Evolutionary conservation across 2,329 filamentous ascomycete species (phyloP).

Genomic region (Ascochyta lentis): DNA sequence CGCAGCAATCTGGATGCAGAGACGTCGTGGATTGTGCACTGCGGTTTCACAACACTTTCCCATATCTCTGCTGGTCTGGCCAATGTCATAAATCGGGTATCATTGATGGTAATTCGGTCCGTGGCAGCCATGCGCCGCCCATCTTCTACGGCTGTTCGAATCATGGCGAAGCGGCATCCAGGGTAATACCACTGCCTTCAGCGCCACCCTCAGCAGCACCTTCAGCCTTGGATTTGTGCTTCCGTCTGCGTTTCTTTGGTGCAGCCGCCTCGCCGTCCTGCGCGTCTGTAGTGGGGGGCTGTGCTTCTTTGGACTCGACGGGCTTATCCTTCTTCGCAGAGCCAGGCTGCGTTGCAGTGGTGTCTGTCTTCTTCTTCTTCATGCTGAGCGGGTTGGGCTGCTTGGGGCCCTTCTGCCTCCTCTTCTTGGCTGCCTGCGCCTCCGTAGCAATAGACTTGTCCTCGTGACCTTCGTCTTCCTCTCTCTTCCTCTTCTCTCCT

Average conservation of each 20-base stretch:
- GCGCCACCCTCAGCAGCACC: constrained; percentile 31
- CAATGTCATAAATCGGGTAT: constrained; percentile 16
- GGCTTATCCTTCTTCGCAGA: constrained; percentile 26
- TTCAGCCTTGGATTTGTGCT: constrained; percentile 47
- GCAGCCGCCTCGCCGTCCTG: constrained; percentile 32
- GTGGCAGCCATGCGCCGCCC: not conserved
- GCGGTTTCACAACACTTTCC: not conserved
- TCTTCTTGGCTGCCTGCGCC: constrained; percentile 56
- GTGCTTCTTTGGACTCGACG: constrained; percentile 10
- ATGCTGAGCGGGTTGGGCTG: constrained; percentile 74
- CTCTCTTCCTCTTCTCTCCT: constrained; percentile 47
- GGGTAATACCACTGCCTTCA: constrained; percentile 12
- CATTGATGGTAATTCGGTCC: not conserved
- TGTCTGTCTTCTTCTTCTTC: constrained; percentile 69
- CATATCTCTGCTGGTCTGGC: not conserved
- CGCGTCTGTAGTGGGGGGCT: constrained; percentile 17
- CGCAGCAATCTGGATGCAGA: not conserved
- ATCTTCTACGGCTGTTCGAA: not conserved
- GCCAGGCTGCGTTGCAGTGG: constrained; percentile 14
- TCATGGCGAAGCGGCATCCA: constrained; percentile 30
- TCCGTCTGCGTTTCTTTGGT: constrained; percentile 49
- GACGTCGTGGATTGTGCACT: not conserved
- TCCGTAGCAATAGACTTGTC: constrained; percentile 29
- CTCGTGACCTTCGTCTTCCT: constrained; percentile 58
- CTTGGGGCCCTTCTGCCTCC: constrained; percentile 64